Evolutionary conservation across 140 eudicot genomes (phyloP).

Genomic region (Eryngium alpinum): DNA sequence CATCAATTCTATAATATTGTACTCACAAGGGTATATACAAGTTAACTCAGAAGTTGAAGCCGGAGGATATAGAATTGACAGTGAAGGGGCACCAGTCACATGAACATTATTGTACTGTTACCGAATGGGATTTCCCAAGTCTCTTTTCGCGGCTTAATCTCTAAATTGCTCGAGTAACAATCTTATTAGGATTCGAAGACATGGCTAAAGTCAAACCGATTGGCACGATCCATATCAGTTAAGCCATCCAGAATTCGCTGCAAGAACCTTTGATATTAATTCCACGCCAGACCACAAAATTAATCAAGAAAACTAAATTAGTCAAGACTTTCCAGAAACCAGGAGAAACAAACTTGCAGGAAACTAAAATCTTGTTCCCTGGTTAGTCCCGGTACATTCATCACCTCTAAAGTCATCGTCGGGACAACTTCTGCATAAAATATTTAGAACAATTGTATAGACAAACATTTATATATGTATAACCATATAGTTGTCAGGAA

Average conservation of each 20-base stretch:
- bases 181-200: background rate
- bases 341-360: too few relatives aligned
- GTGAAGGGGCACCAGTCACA: too few relatives aligned
- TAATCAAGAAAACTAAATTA: too few relatives aligned
- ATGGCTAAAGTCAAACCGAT: background rate
- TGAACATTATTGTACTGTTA: too few relatives aligned
- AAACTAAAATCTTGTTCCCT: too few relatives aligned
- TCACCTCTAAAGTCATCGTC: constrained; percentile 36
- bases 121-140: too few relatives aligned
- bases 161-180: background rate
- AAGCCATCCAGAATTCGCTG: background rate
- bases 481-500: background rate
- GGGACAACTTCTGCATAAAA: constrained; percentile 37
- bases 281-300: too few relatives aligned
- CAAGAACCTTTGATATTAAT: background rate
- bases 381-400: constrained; percentile 46
- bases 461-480: background rate
- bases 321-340: too few relatives aligned
- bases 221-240: background rate
- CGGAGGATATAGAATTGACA: too few relatives aligned
- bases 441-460: background rate
- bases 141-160: background rate
- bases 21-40: too few relatives aligned
- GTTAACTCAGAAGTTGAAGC: too few relatives aligned
- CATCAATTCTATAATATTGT: too few relatives aligned